A percentile compares a stretch with the other conserved stretches of the same genome.
Evolutionary conservation across 257 asterid species (phyloP).

Genomic region (Solanum chiquidenum): DNA sequence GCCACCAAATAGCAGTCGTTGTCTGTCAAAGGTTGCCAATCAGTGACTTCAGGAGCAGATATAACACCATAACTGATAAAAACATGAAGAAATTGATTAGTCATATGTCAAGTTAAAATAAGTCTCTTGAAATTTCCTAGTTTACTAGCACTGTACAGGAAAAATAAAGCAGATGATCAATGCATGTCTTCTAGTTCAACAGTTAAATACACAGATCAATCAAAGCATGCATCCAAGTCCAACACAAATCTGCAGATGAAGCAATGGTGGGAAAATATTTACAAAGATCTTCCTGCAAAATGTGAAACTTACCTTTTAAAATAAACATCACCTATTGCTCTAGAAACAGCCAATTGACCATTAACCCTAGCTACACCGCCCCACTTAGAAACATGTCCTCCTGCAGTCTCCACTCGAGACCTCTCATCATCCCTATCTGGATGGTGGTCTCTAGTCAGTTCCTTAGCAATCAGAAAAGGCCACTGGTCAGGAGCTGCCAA

Average conservation of each 20-base stretch:
- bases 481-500: slow-evolving; percentile 65
- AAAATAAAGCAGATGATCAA: neutral
- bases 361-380: slow-evolving; percentile 92
- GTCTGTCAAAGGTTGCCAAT: slow-evolving; percentile 72
- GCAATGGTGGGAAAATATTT: neutral
- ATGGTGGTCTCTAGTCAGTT: slow-evolving; percentile 90
- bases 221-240: neutral
- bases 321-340: slow-evolving; percentile 82
- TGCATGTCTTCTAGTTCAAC: neutral
- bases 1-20: slow-evolving; percentile 85
- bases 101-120: neutral
- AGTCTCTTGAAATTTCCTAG: neutral
- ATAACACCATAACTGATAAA: slow-evolving; percentile 79
- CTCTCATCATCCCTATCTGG: slow-evolving; percentile 93
- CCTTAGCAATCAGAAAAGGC: slow-evolving; percentile 60
- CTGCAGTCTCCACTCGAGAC: slow-evolving; percentile 78
- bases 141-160: neutral
- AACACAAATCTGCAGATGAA: neutral
- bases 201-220: neutral
- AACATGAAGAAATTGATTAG: slow-evolving; percentile 10
- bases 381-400: slow-evolving; percentile 83
- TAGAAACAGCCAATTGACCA: slow-evolving; percentile 88
- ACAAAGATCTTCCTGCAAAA: neutral
- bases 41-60: slow-evolving; percentile 96
- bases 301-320: slow-evolving; percentile 52